Percentiles rank a stretch among this genome's conserved stretches.
Conservation (phyloP, 2,329 filamentous ascomycete genomes). For the Pseudocercospora cruenta region DNA sequence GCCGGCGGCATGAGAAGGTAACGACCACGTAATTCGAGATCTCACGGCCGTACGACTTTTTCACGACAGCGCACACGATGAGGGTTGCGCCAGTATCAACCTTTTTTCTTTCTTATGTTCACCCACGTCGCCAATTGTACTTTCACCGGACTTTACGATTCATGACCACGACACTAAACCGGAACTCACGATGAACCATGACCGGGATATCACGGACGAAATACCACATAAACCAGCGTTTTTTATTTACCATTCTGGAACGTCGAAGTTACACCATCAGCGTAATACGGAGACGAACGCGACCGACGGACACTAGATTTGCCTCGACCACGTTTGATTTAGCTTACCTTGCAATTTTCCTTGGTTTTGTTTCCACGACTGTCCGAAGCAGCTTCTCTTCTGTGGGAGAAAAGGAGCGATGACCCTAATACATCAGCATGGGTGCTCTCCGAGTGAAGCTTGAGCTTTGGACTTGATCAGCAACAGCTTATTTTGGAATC, state of each 20-base stretch:
- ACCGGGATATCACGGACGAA: slow-evolving; percentile 27
- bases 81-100: slow-evolving; percentile 22
- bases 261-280: slow-evolving; percentile 11
- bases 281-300: slow-evolving; percentile 10
- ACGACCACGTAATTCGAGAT: slow-evolving; percentile 16
- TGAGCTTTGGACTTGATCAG: slow-evolving; percentile 5
- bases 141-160: slow-evolving; percentile 36
- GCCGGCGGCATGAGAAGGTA: slow-evolving; percentile 36
- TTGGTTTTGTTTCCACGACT: background rate
- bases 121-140: slow-evolving; percentile 23
- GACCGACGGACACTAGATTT: slow-evolving; percentile 4
- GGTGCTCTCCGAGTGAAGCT: background rate
- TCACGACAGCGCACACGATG: slow-evolving; percentile 21
- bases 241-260: slow-evolving; percentile 22
- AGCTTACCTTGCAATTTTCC: slow-evolving; percentile 10
- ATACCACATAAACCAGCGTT: slow-evolving; percentile 29
- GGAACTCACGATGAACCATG: slow-evolving; percentile 29
- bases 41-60: slow-evolving; percentile 21
- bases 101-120: slow-evolving; percentile 23
- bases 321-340: slow-evolving; percentile 8
- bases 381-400: slow-evolving; percentile 8
- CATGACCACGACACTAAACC: slow-evolving; percentile 37
- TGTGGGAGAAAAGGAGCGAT: background rate
- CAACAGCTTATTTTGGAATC: slow-evolving; percentile 4
- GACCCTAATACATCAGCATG: slow-evolving; percentile 7